These are phyloP conservation scores for Prunus fruticosa DNA, from an alignment of 306 rosid genomes.

Conservation along the genomic window DNA sequence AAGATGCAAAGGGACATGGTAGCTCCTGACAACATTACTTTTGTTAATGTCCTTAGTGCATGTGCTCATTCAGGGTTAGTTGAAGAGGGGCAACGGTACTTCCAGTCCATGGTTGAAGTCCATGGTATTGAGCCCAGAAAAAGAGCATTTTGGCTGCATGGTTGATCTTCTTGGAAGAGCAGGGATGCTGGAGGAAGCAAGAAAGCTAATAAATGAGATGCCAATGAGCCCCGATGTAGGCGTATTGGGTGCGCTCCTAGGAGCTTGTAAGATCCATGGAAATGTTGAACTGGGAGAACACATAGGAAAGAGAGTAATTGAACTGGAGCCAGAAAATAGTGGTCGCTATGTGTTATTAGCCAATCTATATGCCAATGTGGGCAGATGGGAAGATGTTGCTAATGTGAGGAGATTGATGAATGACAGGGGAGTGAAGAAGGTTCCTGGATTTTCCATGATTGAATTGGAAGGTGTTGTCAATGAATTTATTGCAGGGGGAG, in stretches of 20 bases:
- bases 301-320: conserved; percentile 49
- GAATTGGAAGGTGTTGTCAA: conserved; percentile 53
- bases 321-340: conserved; percentile 58
- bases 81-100: conserved; percentile 39
- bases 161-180: conserved; percentile 64
- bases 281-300: conserved; percentile 48
- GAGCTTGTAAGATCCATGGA: conserved; percentile 69
- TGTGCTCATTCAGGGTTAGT: conserved; percentile 65
- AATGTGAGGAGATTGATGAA: conserved; percentile 52
- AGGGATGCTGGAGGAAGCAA: conserved; percentile 54
- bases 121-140: conserved; percentile 42
- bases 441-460: conserved; percentile 55
- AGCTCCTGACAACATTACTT: conserved; percentile 52
- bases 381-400: conserved; percentile 62
- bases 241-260: conserved; percentile 63
- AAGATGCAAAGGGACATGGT: conserved; percentile 45
- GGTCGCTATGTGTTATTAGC: conserved; percentile 65
- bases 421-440: conserved; percentile 66
- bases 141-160: conserved; percentile 63
- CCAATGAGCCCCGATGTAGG: conserved; percentile 55
- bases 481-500: conserved; percentile 61
- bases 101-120: conserved; percentile 34
- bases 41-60: conserved; percentile 55
- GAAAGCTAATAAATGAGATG: conserved; percentile 42
- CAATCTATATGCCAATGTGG: conserved; percentile 51